Conservation (phyloP, 805 yeast genomes). For the Teunomyces stri region DNA sequence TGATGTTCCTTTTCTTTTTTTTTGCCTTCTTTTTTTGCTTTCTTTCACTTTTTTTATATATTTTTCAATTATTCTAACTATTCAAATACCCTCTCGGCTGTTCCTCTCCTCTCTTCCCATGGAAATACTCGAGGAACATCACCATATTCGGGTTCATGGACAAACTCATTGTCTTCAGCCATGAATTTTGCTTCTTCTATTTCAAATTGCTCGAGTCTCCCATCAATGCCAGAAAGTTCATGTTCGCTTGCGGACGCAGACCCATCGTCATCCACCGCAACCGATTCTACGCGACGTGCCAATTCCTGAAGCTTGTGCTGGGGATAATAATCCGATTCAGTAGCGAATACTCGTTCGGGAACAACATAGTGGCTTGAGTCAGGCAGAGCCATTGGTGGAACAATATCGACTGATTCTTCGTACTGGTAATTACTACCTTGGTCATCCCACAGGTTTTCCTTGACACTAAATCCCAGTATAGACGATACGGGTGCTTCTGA, state of each 20-base stretch:
- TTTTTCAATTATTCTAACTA: not conserved
- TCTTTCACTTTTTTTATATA: not conserved
- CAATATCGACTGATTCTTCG: not conserved
- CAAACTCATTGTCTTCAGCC: constrained; percentile 6
- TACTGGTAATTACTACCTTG: constrained; percentile 4
- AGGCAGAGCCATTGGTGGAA: not conserved
- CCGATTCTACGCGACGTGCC: not conserved
- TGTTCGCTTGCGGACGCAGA: not conserved
- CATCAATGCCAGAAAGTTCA: constrained; percentile 8
- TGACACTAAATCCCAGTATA: constrained; percentile 6
- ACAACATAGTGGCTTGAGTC: not conserved
- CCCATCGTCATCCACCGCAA: not conserved
- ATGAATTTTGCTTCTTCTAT: constrained; percentile 9
- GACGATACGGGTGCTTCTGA: not conserved
- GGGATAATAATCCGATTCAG: constrained; percentile 27
- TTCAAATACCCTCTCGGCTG: constrained; percentile 25
- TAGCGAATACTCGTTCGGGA: constrained; percentile 33
- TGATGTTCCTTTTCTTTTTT: not conserved
- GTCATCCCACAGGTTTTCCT: constrained; percentile 30
- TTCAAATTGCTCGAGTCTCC: constrained; percentile 7
- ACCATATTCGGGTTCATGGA: constrained; percentile 4
- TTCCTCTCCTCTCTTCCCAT: constrained; percentile 29
- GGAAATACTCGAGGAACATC: constrained; percentile 29
- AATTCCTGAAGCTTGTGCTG: constrained; percentile 19
- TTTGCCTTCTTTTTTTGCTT: not conserved